Base-by-base conservation (phyloP, 352 stramenopile species). In the Globisporangium nunn region DNA sequence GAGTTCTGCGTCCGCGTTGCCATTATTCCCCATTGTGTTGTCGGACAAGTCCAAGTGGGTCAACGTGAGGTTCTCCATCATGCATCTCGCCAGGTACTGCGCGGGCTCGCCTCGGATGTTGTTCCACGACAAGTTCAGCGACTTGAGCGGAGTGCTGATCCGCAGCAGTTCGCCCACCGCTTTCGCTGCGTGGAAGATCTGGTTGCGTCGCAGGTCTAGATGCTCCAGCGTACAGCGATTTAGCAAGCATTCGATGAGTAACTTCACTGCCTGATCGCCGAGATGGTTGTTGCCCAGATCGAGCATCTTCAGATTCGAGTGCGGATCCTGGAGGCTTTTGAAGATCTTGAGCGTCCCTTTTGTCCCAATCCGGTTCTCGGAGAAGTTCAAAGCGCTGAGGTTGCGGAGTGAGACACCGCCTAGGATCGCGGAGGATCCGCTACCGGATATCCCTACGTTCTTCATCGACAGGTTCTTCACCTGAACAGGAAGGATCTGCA, bases 71-170 rank as follows among this genome's bases (percentile, higher is more conserved):
- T 92, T 92, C 30, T 88, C 74, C 66, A 85, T 76, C 74, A 92
- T 88, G 33, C 75, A 84, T 50, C 69, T 67, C 0, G 74, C 79
- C 8, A 92, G 54, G 52, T 84, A 70, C 48, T 80, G 70, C 29
- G 79, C 82, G 45, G 82, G 76, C 46, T 85, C 71, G 6, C 78
- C 73, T 11, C 79, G 75, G 40, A 92, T 87, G 35, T 88, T 84
- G 55, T 90, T 90, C 82, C 79, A 90, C 4, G 75, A 81, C 12
- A 92, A 46, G 29, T 92, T 83, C 12, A 92, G 66, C 5, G 72
- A 74, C 43, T 58, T 59, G 10, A 92, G 59, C 8, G 77, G 71
- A 2, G 72, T 87, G 28, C 78, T 75, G 60, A 86, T 81, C 2
- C 75, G 75, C 39, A 92, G 59, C 11, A 88, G 55, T 55, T 87